Percentiles rank a stretch among this genome's conserved stretches.
Evolutionary conservation across 2,329 filamentous ascomycete genomes (phyloP).

Genomic region (Tympanopsis confertula): DNA sequence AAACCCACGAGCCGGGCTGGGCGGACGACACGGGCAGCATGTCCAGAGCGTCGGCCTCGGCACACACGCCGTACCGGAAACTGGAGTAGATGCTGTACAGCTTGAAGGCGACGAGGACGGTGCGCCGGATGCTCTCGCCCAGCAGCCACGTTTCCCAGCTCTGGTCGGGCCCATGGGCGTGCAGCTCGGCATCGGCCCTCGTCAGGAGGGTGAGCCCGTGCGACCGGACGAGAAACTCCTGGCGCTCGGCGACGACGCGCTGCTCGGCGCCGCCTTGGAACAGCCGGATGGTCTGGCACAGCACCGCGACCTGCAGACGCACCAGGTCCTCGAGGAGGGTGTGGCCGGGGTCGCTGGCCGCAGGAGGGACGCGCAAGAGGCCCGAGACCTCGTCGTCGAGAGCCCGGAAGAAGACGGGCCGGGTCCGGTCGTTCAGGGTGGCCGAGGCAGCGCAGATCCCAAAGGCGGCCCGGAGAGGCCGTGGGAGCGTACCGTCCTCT

Average conservation of each 20-base stretch:
- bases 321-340: slow-evolving; percentile 3
- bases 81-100: slow-evolving; percentile 3
- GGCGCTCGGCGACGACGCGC: slow-evolving; percentile 3
- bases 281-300: slow-evolving; percentile 5
- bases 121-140: slow-evolving; percentile 5
- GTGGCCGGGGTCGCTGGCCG: no score
- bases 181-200: slow-evolving; percentile 3
- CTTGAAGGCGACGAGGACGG: slow-evolving; percentile 5
- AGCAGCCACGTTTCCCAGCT: slow-evolving; percentile 5
- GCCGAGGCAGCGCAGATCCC: slow-evolving; percentile 3
- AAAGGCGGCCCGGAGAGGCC: slow-evolving; percentile 3
- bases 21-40: slow-evolving; percentile 4
- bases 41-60: no score
- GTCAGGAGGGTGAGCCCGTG: slow-evolving; percentile 3
- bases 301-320: slow-evolving; percentile 3
- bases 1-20: slow-evolving; percentile 1
- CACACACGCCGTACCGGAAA: slow-evolving; percentile 1
- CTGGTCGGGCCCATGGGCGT: no score
- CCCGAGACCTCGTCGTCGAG: slow-evolving; percentile 4
- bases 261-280: slow-evolving; percentile 4
- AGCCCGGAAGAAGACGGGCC: slow-evolving; percentile 2
- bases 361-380: not conserved
- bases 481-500: slow-evolving; percentile 2
- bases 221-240: slow-evolving; percentile 3
- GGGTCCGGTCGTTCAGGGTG: slow-evolving; percentile 2